These are phyloP conservation scores for Microcyclosporella mali DNA, from an alignment of 2,329 filamentous ascomycete genomes.

Conservation along the genomic window DNA sequence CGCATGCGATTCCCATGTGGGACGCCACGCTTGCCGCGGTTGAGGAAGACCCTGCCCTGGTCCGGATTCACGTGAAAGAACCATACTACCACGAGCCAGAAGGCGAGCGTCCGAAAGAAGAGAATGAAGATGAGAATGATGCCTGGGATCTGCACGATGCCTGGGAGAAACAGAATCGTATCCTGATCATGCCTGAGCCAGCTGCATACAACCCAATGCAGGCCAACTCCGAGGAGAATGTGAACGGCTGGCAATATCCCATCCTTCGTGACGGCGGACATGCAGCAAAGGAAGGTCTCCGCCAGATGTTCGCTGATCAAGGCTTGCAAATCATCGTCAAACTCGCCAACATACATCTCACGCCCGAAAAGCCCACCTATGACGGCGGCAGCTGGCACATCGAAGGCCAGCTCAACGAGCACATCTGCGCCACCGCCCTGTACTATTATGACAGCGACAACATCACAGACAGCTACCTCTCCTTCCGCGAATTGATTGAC, in stretches of 20 bases:
- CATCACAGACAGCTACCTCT: conserved; percentile 47
- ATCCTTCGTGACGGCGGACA: not conserved
- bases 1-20: conserved; percentile 26
- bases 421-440: conserved; percentile 57
- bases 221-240: no score
- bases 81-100: conserved; percentile 7
- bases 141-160: conserved; percentile 7
- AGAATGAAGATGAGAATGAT: conserved; percentile 10
- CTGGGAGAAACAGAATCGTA: conserved; percentile 5
- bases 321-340: conserved; percentile 60
- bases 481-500: conserved; percentile 40
- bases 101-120: conserved; percentile 2
- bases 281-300: conserved; percentile 11
- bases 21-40: conserved; percentile 15
- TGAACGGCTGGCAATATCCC: no score
- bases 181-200: conserved; percentile 8
- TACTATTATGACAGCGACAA: conserved; percentile 59
- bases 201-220: no score
- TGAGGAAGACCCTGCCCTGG: not conserved
- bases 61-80: conserved; percentile 4
- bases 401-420: conserved; percentile 51
- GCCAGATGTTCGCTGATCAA: conserved; percentile 33
- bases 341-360: conserved; percentile 54
- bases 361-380: conserved; percentile 52
- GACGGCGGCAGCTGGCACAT: conserved; percentile 50